Evolutionary conservation across 768 basidiomycete genomes (phyloP).

Genomic region (Lepiota brunneoincarnata): DNA sequence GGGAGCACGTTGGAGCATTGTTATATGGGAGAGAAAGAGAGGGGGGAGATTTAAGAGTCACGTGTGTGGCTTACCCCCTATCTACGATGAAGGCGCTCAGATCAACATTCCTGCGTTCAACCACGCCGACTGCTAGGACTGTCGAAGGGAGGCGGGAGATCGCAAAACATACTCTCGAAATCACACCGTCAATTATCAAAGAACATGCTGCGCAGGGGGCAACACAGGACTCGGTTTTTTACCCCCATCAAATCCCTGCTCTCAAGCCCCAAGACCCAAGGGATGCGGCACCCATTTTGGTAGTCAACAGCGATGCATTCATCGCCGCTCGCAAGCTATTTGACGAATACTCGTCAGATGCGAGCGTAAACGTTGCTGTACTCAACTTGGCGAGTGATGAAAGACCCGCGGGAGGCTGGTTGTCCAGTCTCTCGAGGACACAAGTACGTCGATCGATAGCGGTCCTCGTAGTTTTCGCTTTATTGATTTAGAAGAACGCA

Average conservation of each 20-base stretch:
- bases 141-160: conserved; percentile 12
- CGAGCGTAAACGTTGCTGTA: conserved; percentile 28
- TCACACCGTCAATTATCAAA: conserved; percentile 22
- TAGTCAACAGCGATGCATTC: conserved; percentile 38
- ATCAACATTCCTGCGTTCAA: too few species aligned
- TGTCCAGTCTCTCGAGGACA: conserved; percentile 22
- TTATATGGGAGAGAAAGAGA: background rate
- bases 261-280: conserved; percentile 14
- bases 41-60: too few species aligned
- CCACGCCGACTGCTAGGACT: background rate
- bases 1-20: conserved; percentile 46
- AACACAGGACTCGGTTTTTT: conserved; percentile 26
- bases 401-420: conserved; percentile 31
- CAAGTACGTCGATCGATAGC: conserved; percentile 29
- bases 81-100: too few species aligned
- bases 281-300: conserved; percentile 18
- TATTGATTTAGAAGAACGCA: background rate
- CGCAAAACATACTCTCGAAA: conserved; percentile 26
- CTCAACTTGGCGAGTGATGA: conserved; percentile 39
- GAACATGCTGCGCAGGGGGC: conserved; percentile 29
- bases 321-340: conserved; percentile 30
- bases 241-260: conserved; percentile 23
- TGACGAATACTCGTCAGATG: conserved; percentile 19
- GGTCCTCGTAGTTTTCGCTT: background rate
- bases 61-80: too few species aligned